Base-by-base conservation (phyloP, 257 asterid species). In the Catharanthus roseus region DNA sequence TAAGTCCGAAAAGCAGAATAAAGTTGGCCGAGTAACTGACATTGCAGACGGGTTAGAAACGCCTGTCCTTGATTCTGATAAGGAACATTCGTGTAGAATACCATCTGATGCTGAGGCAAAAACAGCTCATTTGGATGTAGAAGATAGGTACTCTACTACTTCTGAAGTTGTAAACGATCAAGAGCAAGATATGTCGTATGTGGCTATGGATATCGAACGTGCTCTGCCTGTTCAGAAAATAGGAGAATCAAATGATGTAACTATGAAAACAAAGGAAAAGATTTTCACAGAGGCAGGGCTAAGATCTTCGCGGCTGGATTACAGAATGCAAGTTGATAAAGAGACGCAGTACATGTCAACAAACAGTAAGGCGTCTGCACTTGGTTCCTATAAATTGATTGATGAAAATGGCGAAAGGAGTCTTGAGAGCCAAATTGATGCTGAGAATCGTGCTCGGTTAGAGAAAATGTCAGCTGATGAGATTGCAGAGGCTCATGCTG, bases 401-500 rank as follows among this genome's bases (percentile, higher is more conserved):
- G 79, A 77, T 70, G 84, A 86, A 75, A 79, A 67, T 62, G 79
- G 55, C 47, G 81, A 73, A 28, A 49, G 5, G 56, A 78, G 81
- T 77, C 79, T 89, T 63, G 86, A 85, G 80, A 81, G 86, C 73
- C 84, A 93, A 84, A 93, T 93, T 79, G 97, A 93, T 83, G 84
- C 86, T 65, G 93, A 93, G 83, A 93, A 91, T 75, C 84, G 79
- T 70, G 86, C 85, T 69, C 81, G 83, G 62, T 70, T 93, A 80
- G 87, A 83, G 55, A 79, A 71, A 66, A 91, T 93, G 97, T 88
- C 97, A 23, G 82, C 83, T 33, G 86, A 83, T 56, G 96, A 93
- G 81, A 92, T 93, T 81, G 89, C 89, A 56, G 97, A 91, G 80
- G 96, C 95, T 65, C 96, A 78, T 70, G 84, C 89, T 76, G 97